Base-by-base conservation (phyloP, 139 green algal species). In the Micractinium conductrix region DNA sequence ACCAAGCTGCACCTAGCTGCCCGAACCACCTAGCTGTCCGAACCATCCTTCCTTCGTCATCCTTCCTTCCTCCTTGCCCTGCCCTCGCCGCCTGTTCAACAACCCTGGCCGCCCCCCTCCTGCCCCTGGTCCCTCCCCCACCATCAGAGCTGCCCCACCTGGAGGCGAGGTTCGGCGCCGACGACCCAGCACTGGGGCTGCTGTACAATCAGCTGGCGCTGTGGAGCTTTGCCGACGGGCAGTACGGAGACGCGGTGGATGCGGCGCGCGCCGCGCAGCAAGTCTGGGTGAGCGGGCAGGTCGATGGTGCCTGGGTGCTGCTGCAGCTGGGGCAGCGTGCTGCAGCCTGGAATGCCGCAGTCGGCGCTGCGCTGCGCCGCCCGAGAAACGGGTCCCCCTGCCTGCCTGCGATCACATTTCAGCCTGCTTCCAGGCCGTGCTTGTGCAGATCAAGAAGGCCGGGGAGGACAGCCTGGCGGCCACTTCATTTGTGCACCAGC, bases 141-240 rank as follows among this genome's bases (percentile, higher is more conserved):
- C 6, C 16, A 35, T 5, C 74, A 80, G 74, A 48, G 50, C 48
- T 80, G 74, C 48, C 74, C 0, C 21, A 0, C 33, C 50, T 80
- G 17, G 33, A 48, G 8, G 74, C 68, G 2, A 40, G 35, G 50
- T 80, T 35, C 26, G 74, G 74, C 22, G 24, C 9, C 26, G 28
- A 53, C 28, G 74, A 68, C 48, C 48, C 74, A 2, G 30, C 74
- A 9, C 35, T 80, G 5, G 74, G 74, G 21, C 19, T 80, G 44
- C 16, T 80, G 2, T 40, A 80, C 45, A 80, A 80, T 50, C 74
- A 80, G 35, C 50, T 69, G 48, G 74, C 74, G 12, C 50, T 80
- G 28, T 80, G 74, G 74, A 48, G n/a, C 50, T 80, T 80, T 50
- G 44, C 35, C 22, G 33, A 48, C 22, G 74, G 48, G 0, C 28